Evolutionary conservation across 345 rosid genomes (phyloP).

Genomic region (Gossypium bickii): DNA sequence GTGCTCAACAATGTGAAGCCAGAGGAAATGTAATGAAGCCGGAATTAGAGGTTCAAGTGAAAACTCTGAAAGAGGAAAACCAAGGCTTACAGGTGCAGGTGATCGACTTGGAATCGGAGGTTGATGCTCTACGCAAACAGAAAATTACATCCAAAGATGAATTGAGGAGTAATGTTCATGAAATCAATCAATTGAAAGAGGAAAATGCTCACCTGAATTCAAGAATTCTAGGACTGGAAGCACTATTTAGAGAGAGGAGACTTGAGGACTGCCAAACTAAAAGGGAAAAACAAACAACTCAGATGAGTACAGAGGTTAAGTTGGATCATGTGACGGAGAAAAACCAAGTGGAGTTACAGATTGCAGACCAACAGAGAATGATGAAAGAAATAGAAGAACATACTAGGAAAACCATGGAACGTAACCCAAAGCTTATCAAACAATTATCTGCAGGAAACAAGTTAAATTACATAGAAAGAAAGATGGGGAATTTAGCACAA

Average conservation of each 20-base stretch:
- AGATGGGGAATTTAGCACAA: conserved; percentile 59
- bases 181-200: conserved; percentile 34
- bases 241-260: conserved; percentile 18
- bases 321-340: conserved; percentile 30
- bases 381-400: conserved; percentile 32
- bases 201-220: conserved; percentile 37
- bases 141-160: conserved; percentile 37
- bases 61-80: conserved; percentile 36
- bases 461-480: conserved; percentile 42
- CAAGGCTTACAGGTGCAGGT: conserved; percentile 26
- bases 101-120: conserved; percentile 29
- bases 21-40: conserved; percentile 30
- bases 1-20: conserved; percentile 28
- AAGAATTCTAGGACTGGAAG: conserved; percentile 37
- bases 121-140: conserved; percentile 20
- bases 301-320: conserved; percentile 25
- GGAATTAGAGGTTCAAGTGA: conserved; percentile 27
- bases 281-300: conserved; percentile 22
- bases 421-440: conserved; percentile 24
- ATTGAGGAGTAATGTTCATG: conserved; percentile 22
- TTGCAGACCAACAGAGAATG: conserved; percentile 35
- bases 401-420: conserved; percentile 30
- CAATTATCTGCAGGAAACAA: conserved; percentile 36
- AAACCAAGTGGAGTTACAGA: conserved; percentile 26
- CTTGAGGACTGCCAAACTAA: conserved; percentile 16